Evolutionary conservation across 148 eudicot species (phyloP).

Genomic region (Heliamphora exappendiculata): DNA sequence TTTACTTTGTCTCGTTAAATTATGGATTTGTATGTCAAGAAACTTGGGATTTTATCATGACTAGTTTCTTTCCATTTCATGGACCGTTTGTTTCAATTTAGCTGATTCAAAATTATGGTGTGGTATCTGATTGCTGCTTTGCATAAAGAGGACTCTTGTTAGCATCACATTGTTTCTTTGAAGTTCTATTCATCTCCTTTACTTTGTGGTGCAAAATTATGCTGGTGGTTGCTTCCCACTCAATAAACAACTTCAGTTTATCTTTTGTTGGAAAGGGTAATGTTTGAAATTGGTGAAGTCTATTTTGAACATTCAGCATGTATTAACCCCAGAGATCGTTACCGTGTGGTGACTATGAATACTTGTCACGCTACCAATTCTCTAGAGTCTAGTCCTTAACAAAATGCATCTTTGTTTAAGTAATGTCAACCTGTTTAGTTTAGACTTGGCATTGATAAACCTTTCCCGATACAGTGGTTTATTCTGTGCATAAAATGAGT

Average conservation of each 20-base stretch:
- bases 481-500: too few species aligned
- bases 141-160: neutral
- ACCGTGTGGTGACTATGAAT: neutral
- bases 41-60: neutral
- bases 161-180: neutral
- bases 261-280: neutral
- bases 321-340: neutral
- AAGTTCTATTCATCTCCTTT: too few species aligned
- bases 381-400: neutral
- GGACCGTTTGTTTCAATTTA: neutral
- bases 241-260: neutral
- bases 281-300: neutral
- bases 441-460: neutral
- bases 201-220: neutral
- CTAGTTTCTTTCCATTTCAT: neutral
- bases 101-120: neutral
- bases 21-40: neutral
- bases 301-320: neutral
- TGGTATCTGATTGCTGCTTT: neutral
- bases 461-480: neutral
- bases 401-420: neutral
- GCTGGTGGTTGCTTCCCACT: neutral
- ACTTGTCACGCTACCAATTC: neutral
- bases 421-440: neutral
- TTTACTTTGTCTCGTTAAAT: neutral